Conservation (phyloP, 1,139 yeast genomes). For the Trichomonascaceae sp. region DNA sequence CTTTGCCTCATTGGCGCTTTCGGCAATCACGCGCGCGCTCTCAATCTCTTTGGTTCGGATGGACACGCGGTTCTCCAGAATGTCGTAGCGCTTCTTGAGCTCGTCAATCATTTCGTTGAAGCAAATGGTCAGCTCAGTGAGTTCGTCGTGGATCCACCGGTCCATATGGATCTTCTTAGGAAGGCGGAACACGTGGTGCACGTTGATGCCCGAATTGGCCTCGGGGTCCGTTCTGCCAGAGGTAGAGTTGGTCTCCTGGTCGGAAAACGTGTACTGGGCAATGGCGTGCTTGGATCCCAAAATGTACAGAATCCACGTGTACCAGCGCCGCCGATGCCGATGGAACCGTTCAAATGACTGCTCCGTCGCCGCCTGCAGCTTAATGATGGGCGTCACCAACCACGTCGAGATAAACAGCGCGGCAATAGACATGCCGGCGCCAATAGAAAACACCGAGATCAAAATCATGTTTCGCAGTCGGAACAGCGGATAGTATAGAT, state of each 20-base stretch:
- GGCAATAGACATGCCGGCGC: slow-evolving; percentile 58
- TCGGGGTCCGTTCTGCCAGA: background rate
- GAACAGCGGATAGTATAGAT: slow-evolving; percentile 52
- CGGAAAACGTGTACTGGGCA: background rate
- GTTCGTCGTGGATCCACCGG: slow-evolving; percentile 53
- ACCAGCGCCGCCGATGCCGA: background rate
- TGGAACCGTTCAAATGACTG: slow-evolving; percentile 19
- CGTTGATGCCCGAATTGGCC: background rate
- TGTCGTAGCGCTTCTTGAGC: slow-evolving; percentile 68
- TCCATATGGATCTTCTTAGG: slow-evolving; percentile 22
- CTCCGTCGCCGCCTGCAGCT: slow-evolving; percentile 78
- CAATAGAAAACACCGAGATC: slow-evolving; percentile 71
- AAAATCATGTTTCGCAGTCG: slow-evolving; percentile 56
- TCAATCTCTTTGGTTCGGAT: slow-evolving; percentile 81
- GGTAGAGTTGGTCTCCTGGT: background rate
- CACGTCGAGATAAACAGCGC: slow-evolving; percentile 78
- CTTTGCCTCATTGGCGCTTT: slow-evolving; percentile 81
- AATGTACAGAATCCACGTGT: background rate
- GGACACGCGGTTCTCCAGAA: slow-evolving; percentile 76
- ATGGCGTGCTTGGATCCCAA: background rate
- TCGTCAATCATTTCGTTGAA: slow-evolving; percentile 91
- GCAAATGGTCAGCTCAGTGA: slow-evolving; percentile 79
- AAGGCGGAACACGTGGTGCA: slow-evolving; percentile 12
- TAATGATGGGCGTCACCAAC: slow-evolving; percentile 75
- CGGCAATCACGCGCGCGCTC: slow-evolving; percentile 26